These are phyloP conservation scores for Colletotrichum cordylinicola DNA, from an alignment of 2,329 filamentous ascomycete species.

Conservation along the genomic window DNA sequence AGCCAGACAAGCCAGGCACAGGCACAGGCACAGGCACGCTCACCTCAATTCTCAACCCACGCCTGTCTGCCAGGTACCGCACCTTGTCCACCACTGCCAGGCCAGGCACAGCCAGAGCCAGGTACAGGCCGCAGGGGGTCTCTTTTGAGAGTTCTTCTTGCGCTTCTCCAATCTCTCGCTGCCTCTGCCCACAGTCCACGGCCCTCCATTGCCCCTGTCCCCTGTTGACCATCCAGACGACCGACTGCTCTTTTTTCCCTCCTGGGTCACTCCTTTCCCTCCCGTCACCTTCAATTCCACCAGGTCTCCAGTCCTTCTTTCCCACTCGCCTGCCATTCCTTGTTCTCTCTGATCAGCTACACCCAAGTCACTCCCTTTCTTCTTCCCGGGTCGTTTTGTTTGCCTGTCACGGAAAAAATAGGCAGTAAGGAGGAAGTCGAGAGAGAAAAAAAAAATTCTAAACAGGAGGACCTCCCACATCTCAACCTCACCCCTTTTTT, in stretches of 20 bases:
- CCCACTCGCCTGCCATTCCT: neutral
- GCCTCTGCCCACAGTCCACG: neutral
- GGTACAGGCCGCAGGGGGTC: neutral
- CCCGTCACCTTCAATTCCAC: conserved; percentile 4
- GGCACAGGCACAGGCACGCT: neutral
- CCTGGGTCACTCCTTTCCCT: conserved; percentile 20
- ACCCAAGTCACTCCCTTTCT: conserved; percentile 9
- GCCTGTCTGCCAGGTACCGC: neutral
- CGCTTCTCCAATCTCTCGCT: conserved; percentile 11
- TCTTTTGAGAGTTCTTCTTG: conserved; percentile 4
- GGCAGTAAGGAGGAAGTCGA: neutral
- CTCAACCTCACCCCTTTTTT: neutral
- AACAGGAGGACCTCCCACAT: neutral
- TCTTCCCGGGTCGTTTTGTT: neutral
- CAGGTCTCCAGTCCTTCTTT: conserved; percentile 2
- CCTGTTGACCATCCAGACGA: neutral
- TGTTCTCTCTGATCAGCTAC: conserved; percentile 3
- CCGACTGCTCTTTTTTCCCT: conserved; percentile 11
- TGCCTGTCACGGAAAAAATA: conserved; percentile 1
- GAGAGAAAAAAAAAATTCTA: neutral
- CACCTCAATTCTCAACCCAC: neutral
- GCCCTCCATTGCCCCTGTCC: neutral
- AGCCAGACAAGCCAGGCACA: conserved; percentile 12
- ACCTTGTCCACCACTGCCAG: neutral
- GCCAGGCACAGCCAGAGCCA: neutral